phyloP scores from a whole-genome alignment of 805 yeast species.

The Kodamaea kakaduensis region DNA sequence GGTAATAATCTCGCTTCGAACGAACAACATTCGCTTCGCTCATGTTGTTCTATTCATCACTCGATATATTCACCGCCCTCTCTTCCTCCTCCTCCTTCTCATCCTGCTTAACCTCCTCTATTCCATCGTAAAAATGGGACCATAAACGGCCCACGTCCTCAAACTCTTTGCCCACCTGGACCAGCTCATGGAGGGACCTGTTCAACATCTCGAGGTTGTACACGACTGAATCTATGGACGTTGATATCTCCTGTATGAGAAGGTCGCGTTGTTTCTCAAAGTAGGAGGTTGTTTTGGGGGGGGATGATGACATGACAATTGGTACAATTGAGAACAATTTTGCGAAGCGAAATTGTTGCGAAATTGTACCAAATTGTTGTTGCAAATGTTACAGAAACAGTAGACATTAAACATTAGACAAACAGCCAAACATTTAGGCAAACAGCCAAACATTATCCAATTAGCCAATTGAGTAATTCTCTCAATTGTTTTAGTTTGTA shows the following conservation, averaged over 20 bases:
- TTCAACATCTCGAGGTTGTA: conserved; percentile 62
- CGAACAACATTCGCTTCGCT: too few relatives aligned
- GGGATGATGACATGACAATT: too few relatives aligned
- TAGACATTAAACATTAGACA: too few relatives aligned
- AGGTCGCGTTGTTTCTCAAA: conserved; percentile 60
- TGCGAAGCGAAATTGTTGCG: too few relatives aligned
- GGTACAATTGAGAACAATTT: too few relatives aligned
- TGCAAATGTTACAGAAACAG: conserved; percentile 2
- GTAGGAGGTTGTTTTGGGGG: conserved; percentile 19
- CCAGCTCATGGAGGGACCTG: conserved; percentile 60
- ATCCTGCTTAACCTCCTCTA: conserved; percentile 21
- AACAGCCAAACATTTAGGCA: too few relatives aligned
- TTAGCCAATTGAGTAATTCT: too few relatives aligned
- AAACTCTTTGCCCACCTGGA: conserved; percentile 74
- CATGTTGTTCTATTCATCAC: too few relatives aligned
- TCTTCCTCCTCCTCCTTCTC: conserved; percentile 1
- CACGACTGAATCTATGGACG: conserved; percentile 60
- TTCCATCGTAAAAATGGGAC: conserved; percentile 61
- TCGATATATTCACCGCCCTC: conserved; percentile 8
- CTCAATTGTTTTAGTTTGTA: too few relatives aligned
- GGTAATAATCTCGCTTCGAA: too few relatives aligned
- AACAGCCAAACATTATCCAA: too few relatives aligned
- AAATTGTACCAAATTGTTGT: not conserved
- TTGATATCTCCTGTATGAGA: conserved; percentile 53
- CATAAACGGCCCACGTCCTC: conserved; percentile 68